These are phyloP conservation scores for Boletellus sp. DNA, from an alignment of 768 basidiomycete genomes.

Conservation along the genomic window DNA sequence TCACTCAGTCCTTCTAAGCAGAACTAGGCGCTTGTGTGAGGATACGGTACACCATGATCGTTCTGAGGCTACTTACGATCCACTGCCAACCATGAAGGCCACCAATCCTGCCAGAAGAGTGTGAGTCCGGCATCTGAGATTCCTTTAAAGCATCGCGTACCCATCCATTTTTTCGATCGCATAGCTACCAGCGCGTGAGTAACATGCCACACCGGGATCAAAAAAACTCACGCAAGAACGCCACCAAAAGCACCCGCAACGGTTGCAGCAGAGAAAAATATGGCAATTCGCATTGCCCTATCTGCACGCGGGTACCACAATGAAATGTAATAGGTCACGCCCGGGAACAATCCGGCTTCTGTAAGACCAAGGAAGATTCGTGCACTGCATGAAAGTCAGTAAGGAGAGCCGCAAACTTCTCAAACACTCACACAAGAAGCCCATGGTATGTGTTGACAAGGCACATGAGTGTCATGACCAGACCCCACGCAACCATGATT, in stretches of 20 bases:
- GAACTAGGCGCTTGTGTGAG: constrained; percentile 24
- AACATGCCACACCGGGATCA: background rate
- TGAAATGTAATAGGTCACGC: constrained; percentile 45
- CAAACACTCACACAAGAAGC: constrained; percentile 27
- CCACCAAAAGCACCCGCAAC: constrained; percentile 51
- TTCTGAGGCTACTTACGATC: constrained; percentile 28
- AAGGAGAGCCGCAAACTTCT: no score
- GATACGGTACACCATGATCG: background rate
- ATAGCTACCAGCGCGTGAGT: constrained; percentile 26
- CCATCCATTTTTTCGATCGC: constrained; percentile 34
- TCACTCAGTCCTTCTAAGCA: constrained; percentile 30
- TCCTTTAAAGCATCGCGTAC: constrained; percentile 21
- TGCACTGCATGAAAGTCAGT: constrained; percentile 27
- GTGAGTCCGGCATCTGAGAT: background rate
- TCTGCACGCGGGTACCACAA: constrained; percentile 61
- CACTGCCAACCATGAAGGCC: constrained; percentile 37
- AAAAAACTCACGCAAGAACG: constrained; percentile 38
- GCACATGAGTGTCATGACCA: constrained; percentile 38
- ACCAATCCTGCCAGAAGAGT: constrained; percentile 13
- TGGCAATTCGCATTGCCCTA: constrained; percentile 53
- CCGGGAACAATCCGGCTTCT: constrained; percentile 45
- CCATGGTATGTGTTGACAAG: constrained; percentile 33
- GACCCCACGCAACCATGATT: constrained; percentile 40
- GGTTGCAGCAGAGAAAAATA: constrained; percentile 64
- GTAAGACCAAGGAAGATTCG: constrained; percentile 45